These are phyloP conservation scores for Fusarium nygamai DNA, from an alignment of 2,329 filamentous ascomycete genomes.

Conservation along the genomic window DNA sequence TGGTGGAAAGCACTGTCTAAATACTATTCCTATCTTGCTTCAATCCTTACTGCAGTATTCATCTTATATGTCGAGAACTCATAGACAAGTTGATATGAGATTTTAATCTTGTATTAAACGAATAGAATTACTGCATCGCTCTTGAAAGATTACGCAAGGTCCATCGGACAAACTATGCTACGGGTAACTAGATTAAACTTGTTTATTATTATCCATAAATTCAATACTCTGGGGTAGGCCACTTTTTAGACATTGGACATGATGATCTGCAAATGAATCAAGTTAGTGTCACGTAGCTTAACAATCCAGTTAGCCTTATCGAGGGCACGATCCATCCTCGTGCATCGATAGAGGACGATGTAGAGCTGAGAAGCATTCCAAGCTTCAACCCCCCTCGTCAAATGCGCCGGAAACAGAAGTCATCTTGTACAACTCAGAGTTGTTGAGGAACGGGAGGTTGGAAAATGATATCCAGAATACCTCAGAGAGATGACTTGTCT, in stretches of 20 bases:
- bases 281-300: fast-evolving
- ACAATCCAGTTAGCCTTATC: not conserved
- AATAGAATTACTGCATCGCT: fast-evolving
- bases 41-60: fast-evolving
- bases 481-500: not conserved
- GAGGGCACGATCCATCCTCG: not conserved
- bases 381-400: not conserved
- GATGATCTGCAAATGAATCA: not conserved
- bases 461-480: not conserved
- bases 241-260: not conserved
- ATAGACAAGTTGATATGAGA: fast-evolving
- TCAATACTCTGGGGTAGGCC: not conserved
- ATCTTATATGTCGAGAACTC: fast-evolving
- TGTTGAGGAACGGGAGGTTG: not conserved
- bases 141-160: fast-evolving
- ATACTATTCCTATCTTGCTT: fast-evolving
- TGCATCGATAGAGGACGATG: not conserved
- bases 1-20: fast-evolving
- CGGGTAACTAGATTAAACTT: not conserved
- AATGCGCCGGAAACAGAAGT: not conserved
- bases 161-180: too few species aligned
- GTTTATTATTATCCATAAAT: not conserved
- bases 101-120: not conserved
- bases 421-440: not conserved
- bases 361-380: not conserved